Evolutionary conservation across 2,329 filamentous ascomycete genomes (phyloP), one percentile per base, ranked within the genome.

Genomic region (Botrytis hyacinthi): DNA sequence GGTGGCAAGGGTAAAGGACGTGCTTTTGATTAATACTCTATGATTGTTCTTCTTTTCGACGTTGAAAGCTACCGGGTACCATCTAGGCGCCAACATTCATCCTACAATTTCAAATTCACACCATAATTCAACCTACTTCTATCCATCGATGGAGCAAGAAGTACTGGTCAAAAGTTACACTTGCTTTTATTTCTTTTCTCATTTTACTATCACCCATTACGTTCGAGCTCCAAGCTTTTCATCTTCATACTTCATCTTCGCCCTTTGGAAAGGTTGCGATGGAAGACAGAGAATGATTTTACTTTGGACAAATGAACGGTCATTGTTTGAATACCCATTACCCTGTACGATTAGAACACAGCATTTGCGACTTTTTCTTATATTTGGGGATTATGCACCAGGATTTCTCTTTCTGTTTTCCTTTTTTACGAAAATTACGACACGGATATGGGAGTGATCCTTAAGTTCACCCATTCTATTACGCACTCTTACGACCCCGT

Each of bases 261-360:
- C 48, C 48, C 37, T 16, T 69, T 14, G 6, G 10, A 57, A 69
- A 54, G 66, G 48, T 32, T 18, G 14, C 0, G 66, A 40, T 42
- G 37, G 18, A 69, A 69, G 18, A 42, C 18, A 57, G 9, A 42
- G 35, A 42, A 68, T 37, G 18, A 26, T 22, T n/a, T 18, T 20
- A 57, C 18, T 26, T 51, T 57, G 66, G 66, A 69, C 35, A 29
- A 9, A 57, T 10, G 26, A 12, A 32, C 20, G 3, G 1, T 18
- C n/a, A 44, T 3, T 69, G 37, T 69, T 69, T 69, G 66, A 69
- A 69, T 69, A 69, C n/a, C 32, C 37, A 42, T 57, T 57, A 57
- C 66, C 37, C 66, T 44, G 66, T 69, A 69, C 48, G 37, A 69
- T 14, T 57, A 68, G 5, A 57, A 18, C 16, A 42, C 32, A 32